phyloP scores from a whole-genome alignment of 1,284 basidiomycete species.

The Cryptococcus jaspeensis region DNA sequence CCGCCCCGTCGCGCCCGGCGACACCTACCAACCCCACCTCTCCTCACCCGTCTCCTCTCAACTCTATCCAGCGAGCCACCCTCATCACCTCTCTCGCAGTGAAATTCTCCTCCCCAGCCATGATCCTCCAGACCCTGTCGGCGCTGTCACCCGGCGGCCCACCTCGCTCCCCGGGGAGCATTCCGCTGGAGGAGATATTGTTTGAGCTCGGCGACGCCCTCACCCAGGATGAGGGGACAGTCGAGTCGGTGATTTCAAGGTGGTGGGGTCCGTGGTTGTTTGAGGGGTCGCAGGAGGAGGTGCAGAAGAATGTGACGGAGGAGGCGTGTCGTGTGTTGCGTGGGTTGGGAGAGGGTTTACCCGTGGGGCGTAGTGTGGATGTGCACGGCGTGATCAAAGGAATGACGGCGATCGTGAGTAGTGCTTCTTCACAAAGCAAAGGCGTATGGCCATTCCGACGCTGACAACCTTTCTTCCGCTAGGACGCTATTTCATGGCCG shows the following conservation, averaged over 20 bases:
- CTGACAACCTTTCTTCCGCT: constrained; percentile 34
- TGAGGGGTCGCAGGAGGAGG: constrained; percentile 25
- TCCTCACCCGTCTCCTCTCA: constrained; percentile 43
- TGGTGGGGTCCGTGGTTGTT: constrained; percentile 49
- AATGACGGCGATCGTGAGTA: constrained; percentile 68
- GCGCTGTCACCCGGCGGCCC: constrained; percentile 47
- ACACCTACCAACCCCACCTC: constrained; percentile 47
- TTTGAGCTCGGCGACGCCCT: constrained; percentile 51
- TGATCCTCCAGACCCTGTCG: constrained; percentile 48
- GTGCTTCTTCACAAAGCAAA: background rate
- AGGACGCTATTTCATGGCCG: constrained; percentile 70
- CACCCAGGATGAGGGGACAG: constrained; percentile 48
- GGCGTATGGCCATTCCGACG: background rate
- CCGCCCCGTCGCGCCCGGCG: constrained; percentile 32
- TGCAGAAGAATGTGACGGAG: constrained; percentile 34
- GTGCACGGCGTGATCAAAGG: constrained; percentile 58
- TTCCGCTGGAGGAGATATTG: constrained; percentile 48
- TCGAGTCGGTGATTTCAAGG: constrained; percentile 44
- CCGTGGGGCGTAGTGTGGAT: constrained; percentile 49
- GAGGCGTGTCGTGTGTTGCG: constrained; percentile 37
- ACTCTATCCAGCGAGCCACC: constrained; percentile 41
- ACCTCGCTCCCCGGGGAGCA: constrained; percentile 33
- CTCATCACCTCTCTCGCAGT: constrained; percentile 42
- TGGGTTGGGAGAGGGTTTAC: constrained; percentile 45
- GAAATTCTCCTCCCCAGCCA: constrained; percentile 50